phyloP scores from a whole-genome alignment of 805 yeast genomes.

The Scheffersomyces lignosus region DNA sequence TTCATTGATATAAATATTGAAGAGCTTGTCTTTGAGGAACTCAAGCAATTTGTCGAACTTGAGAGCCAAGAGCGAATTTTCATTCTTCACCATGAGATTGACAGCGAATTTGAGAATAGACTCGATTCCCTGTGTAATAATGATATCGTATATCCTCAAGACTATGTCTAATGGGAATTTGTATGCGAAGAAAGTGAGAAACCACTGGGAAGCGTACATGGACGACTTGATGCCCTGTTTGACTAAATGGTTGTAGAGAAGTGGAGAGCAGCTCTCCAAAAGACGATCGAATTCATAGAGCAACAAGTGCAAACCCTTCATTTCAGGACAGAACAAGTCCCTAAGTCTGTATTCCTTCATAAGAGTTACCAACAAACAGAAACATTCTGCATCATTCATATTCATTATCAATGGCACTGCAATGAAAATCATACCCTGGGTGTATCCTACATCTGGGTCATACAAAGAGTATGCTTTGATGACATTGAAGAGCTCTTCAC shows the following conservation, averaged over 20 bases:
- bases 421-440: conserved; percentile 97
- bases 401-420: conserved; percentile 82
- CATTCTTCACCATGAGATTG: conserved; percentile 73
- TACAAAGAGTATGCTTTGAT: conserved; percentile 81
- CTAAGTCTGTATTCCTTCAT: conserved; percentile 87
- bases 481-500: conserved; percentile 67
- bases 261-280: conserved; percentile 74
- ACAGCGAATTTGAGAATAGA: conserved; percentile 81
- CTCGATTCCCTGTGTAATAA: conserved; percentile 90
- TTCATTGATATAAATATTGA: conserved; percentile 61
- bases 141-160: conserved; percentile 80
- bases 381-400: conserved; percentile 81
- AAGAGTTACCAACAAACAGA: conserved; percentile 72
- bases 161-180: conserved; percentile 91
- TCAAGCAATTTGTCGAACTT: conserved; percentile 76
- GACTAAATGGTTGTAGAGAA: conserved; percentile 68
- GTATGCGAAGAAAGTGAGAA: conserved; percentile 90
- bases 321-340: conserved; percentile 76
- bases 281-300: conserved; percentile 90
- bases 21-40: conserved; percentile 76
- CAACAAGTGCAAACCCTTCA: conserved; percentile 88
- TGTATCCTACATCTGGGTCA: conserved; percentile 94
- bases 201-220: conserved; percentile 99
- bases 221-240: conserved; percentile 88
- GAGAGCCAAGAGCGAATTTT: conserved; percentile 54